Percentiles rank a stretch among this genome's conserved stretches.
These are phyloP conservation scores for Taphrina wiesneri DNA, from an alignment of 1,139 yeast species.

Conservation along the genomic window DNA sequence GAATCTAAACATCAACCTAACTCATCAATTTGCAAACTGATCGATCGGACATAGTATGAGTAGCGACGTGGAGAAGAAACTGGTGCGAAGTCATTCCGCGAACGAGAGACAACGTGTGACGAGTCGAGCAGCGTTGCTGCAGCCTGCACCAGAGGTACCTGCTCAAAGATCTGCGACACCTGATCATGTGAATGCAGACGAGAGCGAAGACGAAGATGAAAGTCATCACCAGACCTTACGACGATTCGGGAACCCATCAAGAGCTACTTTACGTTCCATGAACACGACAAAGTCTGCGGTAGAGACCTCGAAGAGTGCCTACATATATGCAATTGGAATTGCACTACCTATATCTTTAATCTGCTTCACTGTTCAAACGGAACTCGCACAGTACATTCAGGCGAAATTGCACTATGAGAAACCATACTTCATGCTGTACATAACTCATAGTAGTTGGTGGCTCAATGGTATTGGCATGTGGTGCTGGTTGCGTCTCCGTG, in stretches of 20 bases:
- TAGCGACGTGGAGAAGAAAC: too few relatives aligned
- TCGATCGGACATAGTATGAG: neutral
- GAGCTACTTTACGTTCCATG: conserved; percentile 12
- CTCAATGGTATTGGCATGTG: conserved; percentile 33
- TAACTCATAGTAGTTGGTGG: conserved; percentile 83
- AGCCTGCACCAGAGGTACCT: neutral
- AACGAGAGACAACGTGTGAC: neutral
- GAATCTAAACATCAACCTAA: too few relatives aligned
- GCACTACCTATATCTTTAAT: conserved; percentile 63
- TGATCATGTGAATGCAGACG: neutral
- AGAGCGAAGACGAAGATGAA: neutral
- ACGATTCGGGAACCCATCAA: conserved; percentile 10
- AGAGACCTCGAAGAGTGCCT: conserved; percentile 14
- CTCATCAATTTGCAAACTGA: too few relatives aligned
- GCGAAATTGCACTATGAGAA: conserved; percentile 59
- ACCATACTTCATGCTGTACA: conserved; percentile 64
- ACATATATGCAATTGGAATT: conserved; percentile 43
- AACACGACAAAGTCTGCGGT: conserved; percentile 11
- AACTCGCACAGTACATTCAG: conserved; percentile 72
- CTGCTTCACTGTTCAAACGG: conserved; percentile 76
- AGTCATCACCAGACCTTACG: conserved; percentile 1
- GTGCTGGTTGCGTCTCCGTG: conserved; percentile 39
- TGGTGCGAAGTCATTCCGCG: neutral
- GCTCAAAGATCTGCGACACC: neutral
- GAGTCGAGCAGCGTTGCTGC: conserved; percentile 13